Percentiles rank a stretch among this genome's conserved stretches.
These are phyloP conservation scores for Penicillium occitanis DNA, from an alignment of 2,329 filamentous ascomycete species.

Conservation along the genomic window DNA sequence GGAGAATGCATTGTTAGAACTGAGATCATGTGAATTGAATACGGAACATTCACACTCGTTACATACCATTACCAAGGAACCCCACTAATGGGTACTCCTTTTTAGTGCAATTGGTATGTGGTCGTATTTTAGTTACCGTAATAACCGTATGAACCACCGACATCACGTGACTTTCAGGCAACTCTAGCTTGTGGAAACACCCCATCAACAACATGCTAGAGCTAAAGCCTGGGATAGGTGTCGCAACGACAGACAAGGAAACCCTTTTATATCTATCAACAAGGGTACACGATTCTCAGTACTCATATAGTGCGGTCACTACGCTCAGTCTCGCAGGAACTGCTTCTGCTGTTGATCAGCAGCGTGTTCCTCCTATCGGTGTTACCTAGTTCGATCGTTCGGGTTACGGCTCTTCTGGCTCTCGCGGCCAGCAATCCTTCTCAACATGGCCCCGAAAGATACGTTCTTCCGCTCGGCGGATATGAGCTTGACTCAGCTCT, in stretches of 20 bases:
- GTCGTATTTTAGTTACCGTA: no score
- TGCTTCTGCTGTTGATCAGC: slow-evolving; percentile 7
- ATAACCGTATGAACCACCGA: no score
- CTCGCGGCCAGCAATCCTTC: neutral
- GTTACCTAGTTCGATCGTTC: neutral
- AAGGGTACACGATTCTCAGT: neutral
- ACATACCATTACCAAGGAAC: no score
- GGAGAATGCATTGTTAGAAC: no score
- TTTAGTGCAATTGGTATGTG: no score
- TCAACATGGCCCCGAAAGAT: slow-evolving; percentile 68
- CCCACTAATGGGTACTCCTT: no score
- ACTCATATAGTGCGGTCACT: neutral
- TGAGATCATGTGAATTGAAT: no score
- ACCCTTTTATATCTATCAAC: neutral
- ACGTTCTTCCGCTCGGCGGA: slow-evolving; percentile 99
- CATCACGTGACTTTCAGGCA: neutral
- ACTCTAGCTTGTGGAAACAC: slow-evolving; percentile 3
- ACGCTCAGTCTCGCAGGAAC: slow-evolving; percentile 3
- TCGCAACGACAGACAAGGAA: neutral
- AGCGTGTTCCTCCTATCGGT: neutral
- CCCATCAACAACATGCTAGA: neutral
- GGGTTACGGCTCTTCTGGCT: neutral
- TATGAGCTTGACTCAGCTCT: slow-evolving; percentile 99
- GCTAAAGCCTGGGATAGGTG: neutral
- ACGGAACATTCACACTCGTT: no score